Conservation (phyloP, 2,329 filamentous ascomycete species). For the Aspergillus glaucus region DNA sequence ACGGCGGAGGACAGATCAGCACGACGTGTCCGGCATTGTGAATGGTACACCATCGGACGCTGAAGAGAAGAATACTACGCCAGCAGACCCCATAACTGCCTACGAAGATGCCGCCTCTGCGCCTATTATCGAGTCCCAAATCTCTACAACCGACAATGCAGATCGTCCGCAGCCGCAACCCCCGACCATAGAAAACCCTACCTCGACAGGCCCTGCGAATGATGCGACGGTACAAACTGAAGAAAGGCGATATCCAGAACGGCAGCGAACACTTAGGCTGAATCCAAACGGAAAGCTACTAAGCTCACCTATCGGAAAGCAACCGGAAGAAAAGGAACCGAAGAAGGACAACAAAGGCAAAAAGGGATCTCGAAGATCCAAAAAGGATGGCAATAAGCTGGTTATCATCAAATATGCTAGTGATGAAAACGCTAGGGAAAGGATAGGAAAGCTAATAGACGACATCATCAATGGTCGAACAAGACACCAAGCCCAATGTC, state of each 20-base stretch:
- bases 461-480: constrained; percentile 49
- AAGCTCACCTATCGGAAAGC: constrained; percentile 27
- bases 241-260: constrained; percentile 38
- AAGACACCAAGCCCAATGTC: constrained; percentile 16
- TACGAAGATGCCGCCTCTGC: neutral
- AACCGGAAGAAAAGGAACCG: constrained; percentile 12
- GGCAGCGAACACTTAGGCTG: constrained; percentile 44
- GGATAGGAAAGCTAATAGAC: constrained; percentile 56
- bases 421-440: constrained; percentile 40
- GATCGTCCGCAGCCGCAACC: neutral
- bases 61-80: neutral
- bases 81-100: neutral
- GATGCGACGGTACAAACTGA: neutral
- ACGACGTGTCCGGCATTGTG: constrained; percentile 5
- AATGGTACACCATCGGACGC: neutral
- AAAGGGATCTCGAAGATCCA: constrained; percentile 28
- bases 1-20: constrained; percentile 25
- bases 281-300: constrained; percentile 40
- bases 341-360: constrained; percentile 24
- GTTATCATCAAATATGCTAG: constrained; percentile 56
- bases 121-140: neutral
- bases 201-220: neutral
- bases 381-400: constrained; percentile 28
- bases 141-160: neutral
- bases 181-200: neutral